Conservation (phyloP, 306 rosid genomes). For the Vigna unguiculata region DNA sequence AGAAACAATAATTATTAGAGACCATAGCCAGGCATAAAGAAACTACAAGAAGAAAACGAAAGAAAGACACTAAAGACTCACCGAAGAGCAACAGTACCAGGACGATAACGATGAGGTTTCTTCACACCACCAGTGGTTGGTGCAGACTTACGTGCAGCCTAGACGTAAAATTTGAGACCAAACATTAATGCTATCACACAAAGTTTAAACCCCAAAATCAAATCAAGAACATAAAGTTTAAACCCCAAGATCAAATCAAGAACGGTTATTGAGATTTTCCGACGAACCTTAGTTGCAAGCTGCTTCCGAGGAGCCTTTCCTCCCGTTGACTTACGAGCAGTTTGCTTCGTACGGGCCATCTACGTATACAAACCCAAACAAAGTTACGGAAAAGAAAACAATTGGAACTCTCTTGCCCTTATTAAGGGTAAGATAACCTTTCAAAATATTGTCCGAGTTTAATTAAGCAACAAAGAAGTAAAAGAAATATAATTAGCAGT, state of each 20-base stretch:
- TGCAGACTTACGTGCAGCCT: constrained; percentile 99
- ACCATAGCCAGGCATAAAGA: too few species aligned
- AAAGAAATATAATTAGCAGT: background rate
- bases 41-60: background rate
- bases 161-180: accelerated
- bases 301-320: constrained; percentile 99
- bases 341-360: constrained; percentile 99
- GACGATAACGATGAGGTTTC: constrained; percentile 97
- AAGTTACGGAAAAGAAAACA: background rate
- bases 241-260: background rate
- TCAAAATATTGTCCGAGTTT: background rate
- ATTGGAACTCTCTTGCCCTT: background rate
- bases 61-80: background rate
- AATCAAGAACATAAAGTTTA: background rate
- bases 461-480: background rate
- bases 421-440: background rate
- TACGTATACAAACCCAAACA: background rate
- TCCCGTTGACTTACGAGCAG: constrained; percentile 96
- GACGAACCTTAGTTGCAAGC: constrained; percentile 88
- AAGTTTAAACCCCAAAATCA: background rate
- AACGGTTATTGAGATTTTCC: background rate
- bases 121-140: constrained; percentile 98
- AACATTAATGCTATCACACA: too few species aligned
- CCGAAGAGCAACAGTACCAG: constrained; percentile 99
- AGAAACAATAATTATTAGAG: background rate